Evolutionary conservation across 1,284 basidiomycete species (phyloP).

Genomic region (Malassezia restricta): DNA sequence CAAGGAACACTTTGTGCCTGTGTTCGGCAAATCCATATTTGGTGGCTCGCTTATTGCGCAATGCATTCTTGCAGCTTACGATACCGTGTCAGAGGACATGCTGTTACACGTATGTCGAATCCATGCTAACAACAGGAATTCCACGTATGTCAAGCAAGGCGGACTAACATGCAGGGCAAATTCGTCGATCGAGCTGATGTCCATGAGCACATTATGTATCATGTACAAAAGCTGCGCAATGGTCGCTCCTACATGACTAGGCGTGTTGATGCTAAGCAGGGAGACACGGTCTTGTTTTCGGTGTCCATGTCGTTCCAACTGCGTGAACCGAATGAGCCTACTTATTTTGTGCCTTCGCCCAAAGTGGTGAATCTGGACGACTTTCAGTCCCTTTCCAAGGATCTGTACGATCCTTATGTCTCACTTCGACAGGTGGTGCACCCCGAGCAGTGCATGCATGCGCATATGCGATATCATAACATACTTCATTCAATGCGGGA

Average conservation of each 20-base stretch:
- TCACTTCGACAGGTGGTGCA: background rate
- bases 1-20: constrained; percentile 30
- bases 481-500: constrained; percentile 17
- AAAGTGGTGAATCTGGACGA: constrained; percentile 15
- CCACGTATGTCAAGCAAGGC: background rate
- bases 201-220: constrained; percentile 32
- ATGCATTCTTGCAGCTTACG: constrained; percentile 27
- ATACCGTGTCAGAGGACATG: constrained; percentile 28
- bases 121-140: background rate
- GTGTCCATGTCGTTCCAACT: constrained; percentile 38
- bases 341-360: constrained; percentile 32
- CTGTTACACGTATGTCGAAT: constrained; percentile 20
- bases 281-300: constrained; percentile 28
- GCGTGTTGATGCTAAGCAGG: constrained; percentile 34
- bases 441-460: constrained; percentile 23
- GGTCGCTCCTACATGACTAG: constrained; percentile 40
- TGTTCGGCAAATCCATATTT: constrained; percentile 38
- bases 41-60: constrained; percentile 42
- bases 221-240: constrained; percentile 33
- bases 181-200: constrained; percentile 31
- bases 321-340: constrained; percentile 32
- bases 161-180: constrained; percentile 23
- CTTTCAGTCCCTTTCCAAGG: constrained; percentile 14
- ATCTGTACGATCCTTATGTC: background rate
- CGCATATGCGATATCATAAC: constrained; percentile 25